Percentiles rank a stretch among this genome's conserved stretches.
Evolutionary conservation across 2,329 filamentous ascomycete species (phyloP).

Genomic region (Curvularia eragrostidis): DNA sequence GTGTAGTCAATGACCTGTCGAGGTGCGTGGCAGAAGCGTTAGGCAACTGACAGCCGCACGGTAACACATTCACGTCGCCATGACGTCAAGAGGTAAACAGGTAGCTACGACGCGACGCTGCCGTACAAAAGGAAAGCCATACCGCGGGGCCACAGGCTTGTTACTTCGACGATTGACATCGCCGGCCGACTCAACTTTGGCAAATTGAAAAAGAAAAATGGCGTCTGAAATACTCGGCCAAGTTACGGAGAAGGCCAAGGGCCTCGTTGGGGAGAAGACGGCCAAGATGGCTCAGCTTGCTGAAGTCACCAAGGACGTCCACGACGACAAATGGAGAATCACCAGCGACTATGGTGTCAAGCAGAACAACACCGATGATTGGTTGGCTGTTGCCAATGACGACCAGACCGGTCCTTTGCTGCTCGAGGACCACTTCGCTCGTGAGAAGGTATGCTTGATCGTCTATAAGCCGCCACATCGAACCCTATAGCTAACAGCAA

Average conservation of each 20-base stretch:
- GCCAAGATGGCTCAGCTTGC: slow-evolving; percentile 69
- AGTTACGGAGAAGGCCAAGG: slow-evolving; percentile 43
- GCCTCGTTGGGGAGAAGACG: slow-evolving; percentile 40
- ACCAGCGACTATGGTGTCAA: slow-evolving; percentile 81
- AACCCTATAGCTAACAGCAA: slow-evolving; percentile 10
- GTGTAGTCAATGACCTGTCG: slow-evolving; percentile 18
- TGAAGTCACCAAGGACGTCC: slow-evolving; percentile 64
- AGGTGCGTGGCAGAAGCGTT: slow-evolving; percentile 20
- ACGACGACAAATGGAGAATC: slow-evolving; percentile 63
- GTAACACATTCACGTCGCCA: slow-evolving; percentile 27
- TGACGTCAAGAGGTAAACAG: slow-evolving; percentile 30
- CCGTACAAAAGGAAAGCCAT: slow-evolving; percentile 17
- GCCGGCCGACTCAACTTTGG: slow-evolving; percentile 12
- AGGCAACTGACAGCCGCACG: slow-evolving; percentile 16
- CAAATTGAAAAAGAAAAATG: slow-evolving; percentile 27
- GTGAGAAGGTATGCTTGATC: slow-evolving; percentile 69
- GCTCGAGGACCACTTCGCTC: slow-evolving; percentile 73
- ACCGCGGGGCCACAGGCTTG: neutral
- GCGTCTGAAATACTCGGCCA: slow-evolving; percentile 42
- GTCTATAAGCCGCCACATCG: too few relatives aligned
- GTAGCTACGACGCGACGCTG: neutral
- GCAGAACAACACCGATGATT: slow-evolving; percentile 76
- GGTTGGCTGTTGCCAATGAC: slow-evolving; percentile 70
- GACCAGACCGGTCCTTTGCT: slow-evolving; percentile 71
- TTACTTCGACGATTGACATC: slow-evolving; percentile 9